Conservation (phyloP, 192 early-diverging fungal genomes). For the Ambispora gerdemannii region DNA sequence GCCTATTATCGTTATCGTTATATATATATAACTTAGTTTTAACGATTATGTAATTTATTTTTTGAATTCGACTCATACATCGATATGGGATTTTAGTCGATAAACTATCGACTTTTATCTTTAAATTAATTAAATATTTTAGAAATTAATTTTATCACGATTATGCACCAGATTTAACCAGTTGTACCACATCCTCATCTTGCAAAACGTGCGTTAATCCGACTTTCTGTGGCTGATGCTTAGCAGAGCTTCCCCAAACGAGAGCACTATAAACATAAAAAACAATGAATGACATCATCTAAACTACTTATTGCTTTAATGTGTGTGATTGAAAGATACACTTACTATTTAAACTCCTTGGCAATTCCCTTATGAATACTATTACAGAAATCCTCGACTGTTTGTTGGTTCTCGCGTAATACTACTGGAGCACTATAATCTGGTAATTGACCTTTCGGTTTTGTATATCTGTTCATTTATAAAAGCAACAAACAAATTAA, state of each 20-base stretch:
- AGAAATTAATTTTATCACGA: no score
- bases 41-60: no score
- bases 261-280: conserved; percentile 54
- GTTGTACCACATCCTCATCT: conserved; percentile 98
- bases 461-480: conserved; percentile 58
- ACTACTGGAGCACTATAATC: conserved; percentile 95
- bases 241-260: conserved; percentile 94
- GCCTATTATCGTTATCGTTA: no score
- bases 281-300: background rate
- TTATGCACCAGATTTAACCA: conserved; percentile 61
- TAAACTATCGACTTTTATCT: no score
- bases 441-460: conserved; percentile 93
- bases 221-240: conserved; percentile 98
- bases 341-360: conserved; percentile 82
- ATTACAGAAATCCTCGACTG: conserved; percentile 93
- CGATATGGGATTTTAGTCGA: no score
- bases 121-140: no score
- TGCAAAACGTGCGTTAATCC: conserved; percentile 85
- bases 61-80: no score
- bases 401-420: conserved; percentile 60
- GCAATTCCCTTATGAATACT: conserved; percentile 93
- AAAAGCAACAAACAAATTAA: background rate
- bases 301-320: background rate
- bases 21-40: no score
- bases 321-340: conserved; percentile 2